Evolutionary conservation across 2,329 filamentous ascomycete genomes (phyloP).

Genomic region (Ophiosphaerella korrae): DNA sequence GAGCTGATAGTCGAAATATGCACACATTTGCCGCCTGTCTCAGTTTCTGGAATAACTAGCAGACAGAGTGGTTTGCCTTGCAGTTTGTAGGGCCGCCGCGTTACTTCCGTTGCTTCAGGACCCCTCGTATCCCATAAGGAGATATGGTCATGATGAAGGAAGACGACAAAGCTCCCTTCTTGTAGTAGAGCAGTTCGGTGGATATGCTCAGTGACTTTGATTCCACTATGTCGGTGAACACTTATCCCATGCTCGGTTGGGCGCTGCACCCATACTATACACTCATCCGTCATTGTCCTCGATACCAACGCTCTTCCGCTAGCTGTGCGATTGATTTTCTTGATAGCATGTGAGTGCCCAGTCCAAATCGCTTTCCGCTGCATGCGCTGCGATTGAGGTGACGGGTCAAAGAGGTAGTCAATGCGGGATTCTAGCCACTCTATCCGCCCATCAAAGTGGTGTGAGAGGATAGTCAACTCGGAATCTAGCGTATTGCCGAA

Average conservation of each 20-base stretch:
- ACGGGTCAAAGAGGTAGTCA: conserved; percentile 79
- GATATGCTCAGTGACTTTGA: conserved; percentile 72
- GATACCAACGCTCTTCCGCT: conserved; percentile 82
- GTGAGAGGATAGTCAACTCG: conserved; percentile 73
- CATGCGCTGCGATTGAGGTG: conserved; percentile 63
- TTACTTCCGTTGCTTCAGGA: conserved; percentile 63
- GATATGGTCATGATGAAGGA: conserved; percentile 72
- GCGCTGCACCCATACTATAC: conserved; percentile 80
- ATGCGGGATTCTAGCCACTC: conserved; percentile 80
- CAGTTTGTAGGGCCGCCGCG: conserved; percentile 62
- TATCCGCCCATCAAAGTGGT: conserved; percentile 84
- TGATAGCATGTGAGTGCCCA: conserved; percentile 79
- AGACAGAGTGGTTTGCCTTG: conserved; percentile 78
- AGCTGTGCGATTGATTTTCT: conserved; percentile 85
- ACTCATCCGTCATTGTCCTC: conserved; percentile 76
- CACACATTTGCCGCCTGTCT: conserved; percentile 55
- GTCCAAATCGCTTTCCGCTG: conserved; percentile 73
- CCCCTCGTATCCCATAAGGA: conserved; percentile 79
- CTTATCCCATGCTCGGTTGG: conserved; percentile 56
- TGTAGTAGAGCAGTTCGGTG: conserved; percentile 79
- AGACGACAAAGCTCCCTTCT: conserved; percentile 79
- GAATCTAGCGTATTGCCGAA: conserved; percentile 67
- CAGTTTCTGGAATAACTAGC: conserved; percentile 71
- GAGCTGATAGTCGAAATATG: conserved; percentile 85
- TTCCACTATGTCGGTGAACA: conserved; percentile 69